Evolutionary conservation across 257 asterid species (phyloP).

Genomic region (Solanum gracilifrons): DNA sequence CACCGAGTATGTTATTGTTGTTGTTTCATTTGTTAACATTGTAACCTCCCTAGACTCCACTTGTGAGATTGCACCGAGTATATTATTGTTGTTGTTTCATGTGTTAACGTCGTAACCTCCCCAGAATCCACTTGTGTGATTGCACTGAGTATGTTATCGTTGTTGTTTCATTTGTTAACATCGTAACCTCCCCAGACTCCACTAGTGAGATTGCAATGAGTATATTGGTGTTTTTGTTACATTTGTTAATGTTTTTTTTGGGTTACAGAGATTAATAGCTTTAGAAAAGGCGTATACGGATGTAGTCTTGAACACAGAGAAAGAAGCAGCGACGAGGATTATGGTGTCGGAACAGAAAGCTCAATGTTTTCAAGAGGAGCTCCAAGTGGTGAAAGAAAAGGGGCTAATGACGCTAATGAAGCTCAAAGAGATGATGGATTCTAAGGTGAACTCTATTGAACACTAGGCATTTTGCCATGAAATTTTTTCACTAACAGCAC

Average conservation of each 20-base stretch:
- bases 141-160: not conserved
- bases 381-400: constrained; percentile 52
- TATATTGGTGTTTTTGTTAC: not conserved
- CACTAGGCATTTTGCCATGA: not conserved
- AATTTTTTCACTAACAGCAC: not conserved
- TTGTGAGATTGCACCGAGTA: not conserved
- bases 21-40: too few species aligned
- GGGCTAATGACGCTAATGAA: constrained; percentile 49
- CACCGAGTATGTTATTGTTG: too few species aligned
- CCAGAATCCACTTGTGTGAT: not conserved
- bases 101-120: not conserved
- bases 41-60: not conserved
- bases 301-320: constrained; percentile 50
- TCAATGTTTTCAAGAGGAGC: constrained; percentile 45
- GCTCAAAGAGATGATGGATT: constrained; percentile 70
- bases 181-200: not conserved
- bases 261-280: constrained; percentile 44
- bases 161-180: not conserved
- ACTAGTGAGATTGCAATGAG: not conserved
- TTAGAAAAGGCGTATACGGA: constrained; percentile 61
- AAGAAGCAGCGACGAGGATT: constrained; percentile 63
- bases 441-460: constrained; percentile 37
- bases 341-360: constrained; percentile 60
- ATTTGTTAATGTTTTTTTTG: not conserved
- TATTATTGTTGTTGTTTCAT: too few species aligned